phyloP scores from a whole-genome alignment of 352 stramenopile genomes.

The Pythium periplocum region DNA sequence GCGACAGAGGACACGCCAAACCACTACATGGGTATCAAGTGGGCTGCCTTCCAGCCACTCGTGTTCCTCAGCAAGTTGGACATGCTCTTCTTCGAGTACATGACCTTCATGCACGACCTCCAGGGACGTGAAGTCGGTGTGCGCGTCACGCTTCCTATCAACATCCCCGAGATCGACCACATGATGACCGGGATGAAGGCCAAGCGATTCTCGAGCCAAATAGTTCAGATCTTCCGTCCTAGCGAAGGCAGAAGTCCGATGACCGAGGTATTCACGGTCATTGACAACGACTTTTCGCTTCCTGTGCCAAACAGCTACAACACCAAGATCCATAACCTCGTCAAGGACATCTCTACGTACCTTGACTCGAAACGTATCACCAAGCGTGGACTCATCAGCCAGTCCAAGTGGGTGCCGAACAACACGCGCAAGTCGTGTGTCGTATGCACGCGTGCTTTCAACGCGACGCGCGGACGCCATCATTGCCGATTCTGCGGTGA shows the following conservation, averaged over 20 bases:
- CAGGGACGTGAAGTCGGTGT: constrained; percentile 56
- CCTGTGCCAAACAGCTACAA: constrained; percentile 22
- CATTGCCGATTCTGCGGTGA: constrained; percentile 79
- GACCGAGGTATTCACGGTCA: constrained; percentile 57
- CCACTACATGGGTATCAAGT: constrained; percentile 80
- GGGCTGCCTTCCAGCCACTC: constrained; percentile 56
- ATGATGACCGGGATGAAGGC: constrained; percentile 45
- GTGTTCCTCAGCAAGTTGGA: constrained; percentile 60
- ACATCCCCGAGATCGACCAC: constrained; percentile 53
- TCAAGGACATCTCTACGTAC: constrained; percentile 51
- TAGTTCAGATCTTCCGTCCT: constrained; percentile 44
- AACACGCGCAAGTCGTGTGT: constrained; percentile 32
- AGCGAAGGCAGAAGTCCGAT: constrained; percentile 15
- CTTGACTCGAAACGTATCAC: constrained; percentile 62
- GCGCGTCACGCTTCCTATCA: constrained; percentile 59
- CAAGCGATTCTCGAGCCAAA: constrained; percentile 43
- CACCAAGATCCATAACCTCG: constrained; percentile 45
- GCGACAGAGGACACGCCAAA: constrained; percentile 23
- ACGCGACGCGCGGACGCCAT: constrained; percentile 52
- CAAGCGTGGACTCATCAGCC: constrained; percentile 40
- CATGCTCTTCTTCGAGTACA: constrained; percentile 73
- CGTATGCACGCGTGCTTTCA: constrained; percentile 60
- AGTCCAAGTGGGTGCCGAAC: constrained; percentile 53
- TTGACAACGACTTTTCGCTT: constrained; percentile 34
- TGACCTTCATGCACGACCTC: constrained; percentile 58